A percentile compares a stretch with the other conserved stretches of the same genome.
phyloP scores from a whole-genome alignment of 177 flowering plant genomes.

The Vitis hybrid region DNA sequence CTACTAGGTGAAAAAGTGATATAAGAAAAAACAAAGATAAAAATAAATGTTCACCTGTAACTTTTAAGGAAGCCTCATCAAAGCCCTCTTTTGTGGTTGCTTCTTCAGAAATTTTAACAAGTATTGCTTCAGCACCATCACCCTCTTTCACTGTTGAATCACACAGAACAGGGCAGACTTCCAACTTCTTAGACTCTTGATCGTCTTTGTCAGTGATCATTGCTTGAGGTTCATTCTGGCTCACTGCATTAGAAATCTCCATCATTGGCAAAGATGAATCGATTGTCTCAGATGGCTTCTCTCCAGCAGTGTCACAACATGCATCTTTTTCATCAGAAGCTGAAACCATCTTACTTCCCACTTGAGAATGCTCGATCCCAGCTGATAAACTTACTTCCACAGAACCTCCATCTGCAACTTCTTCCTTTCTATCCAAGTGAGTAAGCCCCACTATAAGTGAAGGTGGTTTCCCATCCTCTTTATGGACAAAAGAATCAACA shows the following conservation, averaged over 20 bases:
- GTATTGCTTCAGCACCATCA: constrained; percentile 12
- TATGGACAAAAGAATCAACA: constrained; percentile 13
- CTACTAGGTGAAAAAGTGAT: not conserved
- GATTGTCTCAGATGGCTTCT: constrained; percentile 11
- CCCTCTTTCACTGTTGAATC: constrained; percentile 21
- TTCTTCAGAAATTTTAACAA: constrained; percentile 9
- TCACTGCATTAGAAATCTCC: constrained; percentile 14
- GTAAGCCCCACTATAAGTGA: constrained; percentile 4
- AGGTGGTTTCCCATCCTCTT: constrained; percentile 16
- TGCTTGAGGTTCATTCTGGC: constrained; percentile 16
- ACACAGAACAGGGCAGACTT: constrained; percentile 11
- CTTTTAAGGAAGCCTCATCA: constrained; percentile 10
- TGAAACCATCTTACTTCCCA: constrained; percentile 11
- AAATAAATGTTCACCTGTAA: constrained; percentile 33
- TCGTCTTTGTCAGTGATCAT: constrained; percentile 10
- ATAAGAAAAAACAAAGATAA: not conserved
- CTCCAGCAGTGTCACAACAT: constrained; percentile 17
- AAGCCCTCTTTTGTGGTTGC: constrained; percentile 8
- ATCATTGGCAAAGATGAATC: constrained; percentile 13
- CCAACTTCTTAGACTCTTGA: constrained; percentile 21
- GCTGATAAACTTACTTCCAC: constrained; percentile 21
- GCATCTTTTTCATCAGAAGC: constrained; percentile 22
- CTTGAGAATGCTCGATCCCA: constrained; percentile 14
- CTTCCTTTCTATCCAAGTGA: constrained; percentile 27
- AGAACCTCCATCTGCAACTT: constrained; percentile 14